Base-by-base conservation (phyloP, 305 asterid genomes). In the Fraxinus baroniana region DNA sequence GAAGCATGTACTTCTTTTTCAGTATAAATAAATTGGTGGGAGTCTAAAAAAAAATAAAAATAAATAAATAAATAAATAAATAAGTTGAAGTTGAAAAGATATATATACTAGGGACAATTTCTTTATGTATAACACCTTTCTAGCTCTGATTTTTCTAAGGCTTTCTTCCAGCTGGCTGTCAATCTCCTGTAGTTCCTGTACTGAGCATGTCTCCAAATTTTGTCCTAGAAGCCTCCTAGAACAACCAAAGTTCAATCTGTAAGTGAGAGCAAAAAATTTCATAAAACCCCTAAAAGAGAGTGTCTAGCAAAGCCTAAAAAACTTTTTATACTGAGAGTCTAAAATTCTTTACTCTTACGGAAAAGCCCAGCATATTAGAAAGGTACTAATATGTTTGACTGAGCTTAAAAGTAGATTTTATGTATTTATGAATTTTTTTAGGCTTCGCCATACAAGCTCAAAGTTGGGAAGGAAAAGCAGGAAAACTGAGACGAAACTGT, bases 171-270 rank as follows among this genome's bases (percentile, higher is more conserved):
- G 90, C 84, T 90, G 95, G 28, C 33, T 77, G 7, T 89, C 93
- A 46, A 91, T 90, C 84, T 92, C 91, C 46, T 88, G 92, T 78
- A 94, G 90, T 86, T 94, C 97, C 74, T 88, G 84, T 41, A 89
- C 0, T 5, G 97, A 88, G 80, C 94, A 89, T 10, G 83, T 64
- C 26, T 84, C 91, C 24, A 94, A 74, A 79, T 89, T 84, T 39
- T 91, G 93, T 76, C 98, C 98, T 91, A 90, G 81, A 81, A 90
- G 83, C 92, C 85, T 92, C 86, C 98, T 93, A 86, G 41, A 26
- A 70, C 36, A 62, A 24, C 39, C n/a, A 60, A 72, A 32, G 18
- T 7, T 22, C 52, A 41, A 66, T 26, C 35, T 9, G n/a, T 64
- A 22, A 10, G 32, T 66, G 7, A 66, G 35, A 66, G 36, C 74